phyloP scores from a whole-genome alignment of 306 rosid genomes.

The Quercus cerris region DNA sequence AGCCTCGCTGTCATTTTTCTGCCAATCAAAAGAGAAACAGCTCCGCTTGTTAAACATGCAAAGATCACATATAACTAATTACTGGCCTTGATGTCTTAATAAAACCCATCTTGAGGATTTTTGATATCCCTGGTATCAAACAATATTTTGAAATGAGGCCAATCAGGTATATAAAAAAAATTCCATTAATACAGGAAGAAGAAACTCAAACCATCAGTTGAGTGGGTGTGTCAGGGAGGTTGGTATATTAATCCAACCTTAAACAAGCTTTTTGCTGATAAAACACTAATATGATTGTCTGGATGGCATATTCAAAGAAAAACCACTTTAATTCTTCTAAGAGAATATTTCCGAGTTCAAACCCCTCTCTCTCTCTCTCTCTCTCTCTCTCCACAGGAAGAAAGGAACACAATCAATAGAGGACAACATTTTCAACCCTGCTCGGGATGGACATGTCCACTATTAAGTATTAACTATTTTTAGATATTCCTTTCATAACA shows the following conservation, averaged over 20 bases:
- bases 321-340: neutral
- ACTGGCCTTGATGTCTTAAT: neutral
- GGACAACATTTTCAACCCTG: too few relatives aligned
- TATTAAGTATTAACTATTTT: neutral
- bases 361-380: too few relatives aligned
- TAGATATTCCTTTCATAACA: neutral
- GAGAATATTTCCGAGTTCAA: neutral
- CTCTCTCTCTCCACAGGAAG: too few relatives aligned
- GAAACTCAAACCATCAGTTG: neutral
- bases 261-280: neutral
- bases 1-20: constrained; percentile 70
- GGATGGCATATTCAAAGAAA: neutral
- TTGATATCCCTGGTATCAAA: neutral
- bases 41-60: constrained; percentile 10
- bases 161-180: neutral
- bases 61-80: neutral
- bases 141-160: neutral
- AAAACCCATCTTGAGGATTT: neutral
- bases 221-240: neutral
- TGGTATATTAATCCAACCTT: neutral
- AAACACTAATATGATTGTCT: neutral
- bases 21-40: constrained; percentile 25
- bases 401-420: too few relatives aligned
- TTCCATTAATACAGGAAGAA: neutral
- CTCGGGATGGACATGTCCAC: neutral